Percentiles rank a stretch among this genome's conserved stretches.
Evolutionary conservation across 2,329 filamentous ascomycete genomes (phyloP).

Genomic region (Fusarium cicatricum): DNA sequence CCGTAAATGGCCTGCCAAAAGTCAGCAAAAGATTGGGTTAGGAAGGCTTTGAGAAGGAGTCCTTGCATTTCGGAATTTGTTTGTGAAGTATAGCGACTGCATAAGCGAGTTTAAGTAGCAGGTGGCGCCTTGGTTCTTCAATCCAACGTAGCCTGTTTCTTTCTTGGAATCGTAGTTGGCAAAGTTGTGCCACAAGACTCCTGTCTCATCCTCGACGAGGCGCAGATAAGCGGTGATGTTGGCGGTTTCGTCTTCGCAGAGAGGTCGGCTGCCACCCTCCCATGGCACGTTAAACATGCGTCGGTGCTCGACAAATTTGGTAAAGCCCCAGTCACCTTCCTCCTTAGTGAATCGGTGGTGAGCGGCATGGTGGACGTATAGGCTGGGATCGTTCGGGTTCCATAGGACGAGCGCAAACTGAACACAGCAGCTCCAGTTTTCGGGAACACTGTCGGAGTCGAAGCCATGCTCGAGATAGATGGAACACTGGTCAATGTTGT

Average conservation of each 20-base stretch:
- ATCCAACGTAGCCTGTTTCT: conserved; percentile 94
- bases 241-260: conserved; percentile 79
- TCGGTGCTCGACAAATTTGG: conserved; percentile 89
- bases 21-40: conserved; percentile 19
- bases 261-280: conserved; percentile 72
- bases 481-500: conserved; percentile 91
- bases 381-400: conserved; percentile 91
- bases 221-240: conserved; percentile 86
- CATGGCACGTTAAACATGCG: conserved; percentile 83
- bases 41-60: not conserved
- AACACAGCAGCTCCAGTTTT: conserved; percentile 96
- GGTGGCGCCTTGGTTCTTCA: conserved; percentile 96
- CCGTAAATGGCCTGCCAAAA: conserved; percentile 83
- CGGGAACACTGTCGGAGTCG: conserved; percentile 76
- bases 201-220: conserved; percentile 85
- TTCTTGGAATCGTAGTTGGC: conserved; percentile 98
- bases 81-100: conserved; percentile 87
- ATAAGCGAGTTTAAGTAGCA: conserved; percentile 88
- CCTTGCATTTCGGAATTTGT: conserved; percentile 87
- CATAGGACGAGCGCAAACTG: conserved; percentile 94
- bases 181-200: conserved; percentile 91
- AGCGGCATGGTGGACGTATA: conserved; percentile 83
- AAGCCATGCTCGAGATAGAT: conserved; percentile 97
- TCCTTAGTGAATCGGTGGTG: conserved; percentile 96
- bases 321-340: conserved; percentile 98